These are phyloP conservation scores for Neopestalotiopsis sp. DNA, from an alignment of 2,329 filamentous ascomycete species.

Conservation along the genomic window DNA sequence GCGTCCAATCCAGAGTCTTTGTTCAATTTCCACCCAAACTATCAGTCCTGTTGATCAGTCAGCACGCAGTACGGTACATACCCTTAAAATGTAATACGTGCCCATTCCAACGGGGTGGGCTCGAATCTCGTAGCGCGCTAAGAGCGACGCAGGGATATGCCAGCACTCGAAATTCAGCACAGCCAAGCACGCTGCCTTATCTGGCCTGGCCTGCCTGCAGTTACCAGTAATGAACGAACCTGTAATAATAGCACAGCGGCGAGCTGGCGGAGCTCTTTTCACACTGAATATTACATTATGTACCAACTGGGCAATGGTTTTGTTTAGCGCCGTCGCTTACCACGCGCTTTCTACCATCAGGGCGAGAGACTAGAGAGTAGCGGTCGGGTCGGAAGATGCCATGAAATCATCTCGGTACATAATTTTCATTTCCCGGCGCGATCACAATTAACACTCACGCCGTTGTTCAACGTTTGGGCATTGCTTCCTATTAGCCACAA, in stretches of 20 bases:
- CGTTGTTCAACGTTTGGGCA: background rate
- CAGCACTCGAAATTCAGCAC: background rate
- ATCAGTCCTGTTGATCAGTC: background rate
- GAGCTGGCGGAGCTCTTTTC: background rate
- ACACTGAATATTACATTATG: background rate
- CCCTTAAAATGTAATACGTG: too few relatives aligned
- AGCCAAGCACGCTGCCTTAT: background rate
- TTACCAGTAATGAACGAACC: background rate
- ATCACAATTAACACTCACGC: background rate
- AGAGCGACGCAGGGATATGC: background rate
- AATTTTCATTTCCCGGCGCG: background rate
- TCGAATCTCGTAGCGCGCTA: background rate
- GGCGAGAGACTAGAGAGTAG: background rate
- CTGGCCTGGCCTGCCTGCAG: too few relatives aligned
- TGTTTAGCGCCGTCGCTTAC: background rate
- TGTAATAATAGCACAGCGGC: background rate
- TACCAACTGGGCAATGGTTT: background rate
- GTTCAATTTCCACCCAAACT: background rate
- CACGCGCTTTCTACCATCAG: background rate
- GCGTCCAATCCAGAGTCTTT: too few relatives aligned
- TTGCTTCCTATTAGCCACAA: conserved; percentile 1
- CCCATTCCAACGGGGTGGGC: background rate
- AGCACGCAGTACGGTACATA: background rate
- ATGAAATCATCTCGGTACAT: background rate
- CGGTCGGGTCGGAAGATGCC: background rate